A percentile compares a stretch with the other conserved stretches of the same genome.
Conservation (phyloP, 495 filamentous ascomycete species). For the Xylaria intraflava region DNA sequence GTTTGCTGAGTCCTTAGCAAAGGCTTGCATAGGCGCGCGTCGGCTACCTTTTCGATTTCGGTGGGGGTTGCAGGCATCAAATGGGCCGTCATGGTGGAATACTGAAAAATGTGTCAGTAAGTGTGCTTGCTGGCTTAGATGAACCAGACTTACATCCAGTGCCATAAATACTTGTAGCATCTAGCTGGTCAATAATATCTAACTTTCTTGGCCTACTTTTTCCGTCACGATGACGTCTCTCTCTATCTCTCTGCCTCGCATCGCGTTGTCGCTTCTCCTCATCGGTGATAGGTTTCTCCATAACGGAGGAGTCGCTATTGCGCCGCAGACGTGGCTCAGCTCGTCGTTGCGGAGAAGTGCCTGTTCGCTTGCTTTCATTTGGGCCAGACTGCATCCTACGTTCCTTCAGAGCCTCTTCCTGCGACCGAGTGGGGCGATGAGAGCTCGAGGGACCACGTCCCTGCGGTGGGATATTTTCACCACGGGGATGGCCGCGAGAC, state of each 20-base stretch:
- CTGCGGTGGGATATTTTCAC: constrained; percentile 48
- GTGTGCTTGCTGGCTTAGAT: neutral
- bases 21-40: constrained; percentile 92
- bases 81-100: constrained; percentile 98
- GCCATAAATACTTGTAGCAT: constrained; percentile 95
- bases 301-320: constrained; percentile 90
- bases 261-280: constrained; percentile 73
- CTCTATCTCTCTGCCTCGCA: constrained; percentile 63
- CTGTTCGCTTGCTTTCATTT: constrained; percentile 24
- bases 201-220: constrained; percentile 57
- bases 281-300: constrained; percentile 64
- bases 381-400: constrained; percentile 33
- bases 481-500: constrained; percentile 32
- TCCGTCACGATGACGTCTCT: constrained; percentile 53
- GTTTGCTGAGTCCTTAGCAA: constrained; percentile 84
- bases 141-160: constrained; percentile 66
- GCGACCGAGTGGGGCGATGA: constrained; percentile 55
- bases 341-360: constrained; percentile 33
- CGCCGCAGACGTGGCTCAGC: constrained; percentile 59
- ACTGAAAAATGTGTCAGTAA: constrained; percentile 46
- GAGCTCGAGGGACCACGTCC: constrained; percentile 36
- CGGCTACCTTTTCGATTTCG: constrained; percentile 80
- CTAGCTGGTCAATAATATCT: constrained; percentile 94
- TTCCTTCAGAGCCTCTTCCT: constrained; percentile 52
- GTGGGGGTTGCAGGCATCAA: constrained; percentile 94